phyloP scores from a whole-genome alignment of 169 alveolate genomes.

The Eimeria necatrix region DNA sequence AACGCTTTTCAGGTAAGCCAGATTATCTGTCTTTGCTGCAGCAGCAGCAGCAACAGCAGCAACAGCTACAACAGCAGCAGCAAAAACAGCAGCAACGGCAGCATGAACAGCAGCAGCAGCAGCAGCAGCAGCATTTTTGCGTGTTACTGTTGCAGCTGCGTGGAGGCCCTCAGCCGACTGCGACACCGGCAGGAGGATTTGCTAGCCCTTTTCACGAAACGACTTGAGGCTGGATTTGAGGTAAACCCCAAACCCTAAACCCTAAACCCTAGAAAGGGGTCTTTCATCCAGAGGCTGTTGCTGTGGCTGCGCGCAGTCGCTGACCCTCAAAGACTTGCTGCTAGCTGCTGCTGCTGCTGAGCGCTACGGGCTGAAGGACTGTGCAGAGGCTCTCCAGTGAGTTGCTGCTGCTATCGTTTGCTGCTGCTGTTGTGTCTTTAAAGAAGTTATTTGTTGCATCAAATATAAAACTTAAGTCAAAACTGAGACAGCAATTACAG shows the following conservation, averaged over 20 bases:
- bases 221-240: neutral
- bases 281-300: too few species aligned
- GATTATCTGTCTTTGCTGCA: neutral
- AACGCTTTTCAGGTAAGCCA: neutral
- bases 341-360: slow-evolving; percentile 8
- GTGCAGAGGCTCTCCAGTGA: neutral
- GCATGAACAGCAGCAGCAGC: slow-evolving; percentile 8
- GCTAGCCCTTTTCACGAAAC: neutral
- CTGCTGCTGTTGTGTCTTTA: neutral
- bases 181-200: neutral
- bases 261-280: slow-evolving; percentile 2
- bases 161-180: slow-evolving; percentile 15
- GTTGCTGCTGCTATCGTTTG: neutral
- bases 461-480: too few species aligned
- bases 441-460: too few species aligned
- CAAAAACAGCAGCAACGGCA: slow-evolving; percentile 7
- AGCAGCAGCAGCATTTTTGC: slow-evolving; percentile 20
- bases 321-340: neutral
- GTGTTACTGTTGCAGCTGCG: slow-evolving; percentile 2
- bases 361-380: neutral
- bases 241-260: slow-evolving; percentile 29
- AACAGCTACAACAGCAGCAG: neutral
- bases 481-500: too few species aligned
- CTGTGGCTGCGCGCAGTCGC: neutral
- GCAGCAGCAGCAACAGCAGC: neutral